Conservation (phyloP, 306 rosid genomes). For the Quillaja saponaria region DNA sequence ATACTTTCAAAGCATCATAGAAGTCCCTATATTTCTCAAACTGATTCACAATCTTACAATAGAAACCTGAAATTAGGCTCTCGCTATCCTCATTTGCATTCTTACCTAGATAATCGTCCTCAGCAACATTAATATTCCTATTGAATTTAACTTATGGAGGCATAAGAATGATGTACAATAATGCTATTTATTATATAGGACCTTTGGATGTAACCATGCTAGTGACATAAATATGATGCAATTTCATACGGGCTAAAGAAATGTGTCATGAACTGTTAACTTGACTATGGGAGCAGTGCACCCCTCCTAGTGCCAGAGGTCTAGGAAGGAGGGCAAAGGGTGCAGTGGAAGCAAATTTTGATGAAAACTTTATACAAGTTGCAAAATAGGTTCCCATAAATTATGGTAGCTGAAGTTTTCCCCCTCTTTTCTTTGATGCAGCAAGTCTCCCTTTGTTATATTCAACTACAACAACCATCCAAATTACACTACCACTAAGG, state of each 20-base stretch:
- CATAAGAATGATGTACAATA: constrained; percentile 25
- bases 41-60: constrained; percentile 90
- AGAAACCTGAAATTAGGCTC: constrained; percentile 74
- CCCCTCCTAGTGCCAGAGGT: no score
- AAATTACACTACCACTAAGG: no score
- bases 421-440: no score
- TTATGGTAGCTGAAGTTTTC: no score
- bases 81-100: constrained; percentile 57
- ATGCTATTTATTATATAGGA: constrained; percentile 18
- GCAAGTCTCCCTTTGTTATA: no score
- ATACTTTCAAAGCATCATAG: constrained; percentile 65
- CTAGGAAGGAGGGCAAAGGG: no score
- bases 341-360: no score
- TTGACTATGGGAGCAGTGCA: background rate
- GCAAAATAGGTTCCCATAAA: no score
- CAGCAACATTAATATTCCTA: constrained; percentile 89
- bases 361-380: no score
- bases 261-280: background rate
- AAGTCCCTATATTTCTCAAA: constrained; percentile 77
- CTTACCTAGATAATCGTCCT: constrained; percentile 71
- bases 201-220: background rate
- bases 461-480: no score
- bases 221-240: background rate
- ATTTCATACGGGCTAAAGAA: constrained; percentile 14
- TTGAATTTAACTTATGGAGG: constrained; percentile 32